Conservation (phyloP, 1,284 basidiomycete species). For the Ceratobasidium sp. region DNA sequence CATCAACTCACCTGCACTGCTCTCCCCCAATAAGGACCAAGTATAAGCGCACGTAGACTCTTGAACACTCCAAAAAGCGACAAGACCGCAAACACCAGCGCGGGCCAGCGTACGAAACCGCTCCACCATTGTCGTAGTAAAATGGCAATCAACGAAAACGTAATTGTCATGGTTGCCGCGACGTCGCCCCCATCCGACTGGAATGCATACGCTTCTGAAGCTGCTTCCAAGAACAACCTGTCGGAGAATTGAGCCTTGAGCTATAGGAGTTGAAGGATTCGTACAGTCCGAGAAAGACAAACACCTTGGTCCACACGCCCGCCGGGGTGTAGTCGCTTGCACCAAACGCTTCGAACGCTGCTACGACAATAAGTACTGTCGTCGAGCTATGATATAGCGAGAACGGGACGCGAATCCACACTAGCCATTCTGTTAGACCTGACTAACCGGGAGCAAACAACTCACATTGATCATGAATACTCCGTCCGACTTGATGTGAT, state of each 20-base stretch:
- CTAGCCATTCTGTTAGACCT: too few relatives aligned
- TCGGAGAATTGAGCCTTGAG: too few relatives aligned
- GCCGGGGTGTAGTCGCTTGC: conserved; percentile 69
- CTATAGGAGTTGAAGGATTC: too few relatives aligned
- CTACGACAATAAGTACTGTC: conserved; percentile 86
- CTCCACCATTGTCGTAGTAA: conserved; percentile 59
- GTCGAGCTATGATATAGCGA: conserved; percentile 95
- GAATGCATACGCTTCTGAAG: conserved; percentile 89
- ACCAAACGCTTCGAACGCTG: conserved; percentile 91
- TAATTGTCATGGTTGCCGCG: conserved; percentile 84
- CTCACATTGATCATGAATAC: conserved; percentile 65
- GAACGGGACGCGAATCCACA: conserved; percentile 85
- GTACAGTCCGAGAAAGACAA: conserved; percentile 87
- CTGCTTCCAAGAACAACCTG: conserved; percentile 91
- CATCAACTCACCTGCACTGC: too few relatives aligned
- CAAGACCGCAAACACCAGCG: conserved; percentile 85
- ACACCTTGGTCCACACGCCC: conserved; percentile 90
- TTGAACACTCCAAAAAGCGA: conserved; percentile 84
- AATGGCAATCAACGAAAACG: conserved; percentile 82
- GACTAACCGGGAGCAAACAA: too few relatives aligned
- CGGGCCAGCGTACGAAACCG: conserved; percentile 85
- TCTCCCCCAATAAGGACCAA: too few relatives aligned
- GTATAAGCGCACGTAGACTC: conserved; percentile 63
- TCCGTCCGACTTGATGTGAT: conserved; percentile 65
- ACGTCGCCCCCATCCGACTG: conserved; percentile 88